Evolutionary conservation across 495 filamentous ascomycete species (phyloP).

Genomic region (Extremus antarcticus): DNA sequence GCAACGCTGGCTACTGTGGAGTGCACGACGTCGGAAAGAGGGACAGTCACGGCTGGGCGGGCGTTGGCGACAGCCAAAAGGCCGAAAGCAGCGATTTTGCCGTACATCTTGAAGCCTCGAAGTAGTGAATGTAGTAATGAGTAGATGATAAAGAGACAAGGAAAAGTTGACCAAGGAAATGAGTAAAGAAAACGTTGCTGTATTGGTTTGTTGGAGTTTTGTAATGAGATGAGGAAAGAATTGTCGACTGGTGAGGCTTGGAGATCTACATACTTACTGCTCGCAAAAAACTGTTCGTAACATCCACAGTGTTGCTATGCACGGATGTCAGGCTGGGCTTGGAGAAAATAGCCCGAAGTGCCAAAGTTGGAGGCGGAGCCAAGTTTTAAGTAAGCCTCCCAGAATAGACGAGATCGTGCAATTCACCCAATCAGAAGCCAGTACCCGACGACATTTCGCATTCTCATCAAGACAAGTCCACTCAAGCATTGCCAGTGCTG

Average conservation of each 20-base stretch:
- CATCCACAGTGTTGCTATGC: background rate
- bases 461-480: no score
- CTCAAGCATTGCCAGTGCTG: no score
- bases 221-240: background rate
- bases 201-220: background rate
- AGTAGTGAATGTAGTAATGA: background rate
- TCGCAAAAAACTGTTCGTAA: background rate
- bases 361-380: no score
- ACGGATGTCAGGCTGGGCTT: background rate
- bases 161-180: background rate
- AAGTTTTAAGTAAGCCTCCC: no score
- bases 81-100: constrained; percentile 6
- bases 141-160: background rate
- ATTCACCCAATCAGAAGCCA: no score
- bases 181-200: background rate
- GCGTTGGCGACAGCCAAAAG: constrained; percentile 7
- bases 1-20: background rate
- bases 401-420: no score
- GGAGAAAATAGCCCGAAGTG: no score
- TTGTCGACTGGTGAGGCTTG: background rate
- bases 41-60: background rate
- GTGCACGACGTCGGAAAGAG: background rate
- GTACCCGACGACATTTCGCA: no score
- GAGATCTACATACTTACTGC: background rate
- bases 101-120: constrained; percentile 8